phyloP scores from a whole-genome alignment of 495 filamentous ascomycete genomes.

The Talaromyces wortmannii region DNA sequence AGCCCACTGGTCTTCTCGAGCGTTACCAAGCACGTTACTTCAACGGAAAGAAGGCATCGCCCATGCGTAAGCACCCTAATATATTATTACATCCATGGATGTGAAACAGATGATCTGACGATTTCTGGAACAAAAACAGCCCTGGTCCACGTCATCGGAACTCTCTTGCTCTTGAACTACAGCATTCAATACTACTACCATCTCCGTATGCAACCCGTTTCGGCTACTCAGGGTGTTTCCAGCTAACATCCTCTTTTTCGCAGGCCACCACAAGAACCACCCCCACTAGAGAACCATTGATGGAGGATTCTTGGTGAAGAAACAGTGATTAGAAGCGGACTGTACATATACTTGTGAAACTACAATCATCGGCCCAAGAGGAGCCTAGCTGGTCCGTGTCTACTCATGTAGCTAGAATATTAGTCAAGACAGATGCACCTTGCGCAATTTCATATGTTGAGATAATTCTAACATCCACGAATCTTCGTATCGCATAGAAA shows the following conservation, averaged over 20 bases:
- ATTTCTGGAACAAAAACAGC: constrained; percentile 42
- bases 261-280: constrained; percentile 99
- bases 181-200: constrained; percentile 99
- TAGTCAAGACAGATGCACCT: not conserved
- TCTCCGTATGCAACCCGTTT: constrained; percentile 63
- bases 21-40: constrained; percentile 94
- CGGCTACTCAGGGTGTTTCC: not conserved
- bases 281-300: constrained; percentile 61
- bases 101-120: not conserved
- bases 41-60: constrained; percentile 73
- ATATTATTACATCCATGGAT: not conserved
- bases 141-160: constrained; percentile 74
- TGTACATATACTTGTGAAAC: constrained; percentile 7
- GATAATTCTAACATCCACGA: not conserved
- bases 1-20: constrained; percentile 71
- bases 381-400: not conserved
- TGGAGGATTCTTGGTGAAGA: constrained; percentile 17
- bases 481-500: no score
- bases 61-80: constrained; percentile 65
- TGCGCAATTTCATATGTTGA: constrained; percentile 3
- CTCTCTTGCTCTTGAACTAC: constrained; percentile 74
- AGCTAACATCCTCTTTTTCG: constrained; percentile 15
- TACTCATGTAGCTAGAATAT: constrained; percentile 2
- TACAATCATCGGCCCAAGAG: not conserved
- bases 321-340: constrained; percentile 1